phyloP scores from a whole-genome alignment of 2,329 filamentous ascomycete genomes.

The Cladosporium halotolerans region DNA sequence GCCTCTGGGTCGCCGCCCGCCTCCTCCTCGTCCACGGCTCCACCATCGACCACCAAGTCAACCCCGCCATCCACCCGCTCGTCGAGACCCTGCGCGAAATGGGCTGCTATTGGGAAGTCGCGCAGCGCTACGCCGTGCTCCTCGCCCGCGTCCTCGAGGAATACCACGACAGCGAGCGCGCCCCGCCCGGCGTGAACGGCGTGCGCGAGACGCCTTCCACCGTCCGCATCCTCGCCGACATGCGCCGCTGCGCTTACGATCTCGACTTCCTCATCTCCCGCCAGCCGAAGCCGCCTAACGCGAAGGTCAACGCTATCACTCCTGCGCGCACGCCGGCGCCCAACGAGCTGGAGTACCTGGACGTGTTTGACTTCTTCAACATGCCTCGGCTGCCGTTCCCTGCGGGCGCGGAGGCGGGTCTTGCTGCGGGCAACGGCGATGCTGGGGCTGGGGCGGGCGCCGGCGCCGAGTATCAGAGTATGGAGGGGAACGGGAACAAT shows the following conservation, averaged over 20 bases:
- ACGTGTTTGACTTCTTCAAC: slow-evolving; percentile 94
- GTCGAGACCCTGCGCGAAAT: slow-evolving; percentile 76
- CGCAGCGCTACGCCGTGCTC: slow-evolving; percentile 71
- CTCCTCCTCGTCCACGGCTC: slow-evolving; percentile 84
- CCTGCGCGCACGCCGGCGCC: slow-evolving; percentile 52
- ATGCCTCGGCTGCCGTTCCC: slow-evolving; percentile 62
- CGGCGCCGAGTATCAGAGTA: slow-evolving; percentile 15
- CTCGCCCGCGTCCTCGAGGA: slow-evolving; percentile 80
- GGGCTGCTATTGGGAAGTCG: slow-evolving; percentile 80
- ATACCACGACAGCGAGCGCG: slow-evolving; percentile 68
- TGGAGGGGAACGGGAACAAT: slow-evolving; percentile 35
- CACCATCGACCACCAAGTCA: slow-evolving; percentile 77
- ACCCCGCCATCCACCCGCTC: slow-evolving; percentile 72
- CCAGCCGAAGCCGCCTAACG: slow-evolving; percentile 49
- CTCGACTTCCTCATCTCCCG: slow-evolving; percentile 83
- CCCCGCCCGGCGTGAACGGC: slow-evolving; percentile 45
- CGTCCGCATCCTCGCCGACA: slow-evolving; percentile 82
- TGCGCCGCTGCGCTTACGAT: slow-evolving; percentile 85
- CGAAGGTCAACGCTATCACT: slow-evolving; percentile 20
- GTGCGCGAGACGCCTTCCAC: slow-evolving; percentile 73
- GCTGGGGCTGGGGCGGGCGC: background rate
- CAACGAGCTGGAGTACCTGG: slow-evolving; percentile 82
- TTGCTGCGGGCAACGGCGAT: slow-evolving; percentile 14
- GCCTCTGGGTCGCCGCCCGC: slow-evolving; percentile 83
- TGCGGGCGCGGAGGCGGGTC: background rate